Evolutionary conservation across 805 yeast genomes (phyloP), one percentile per base, ranked within the genome.

Genomic region (Metschnikowia lochheadii): DNA sequence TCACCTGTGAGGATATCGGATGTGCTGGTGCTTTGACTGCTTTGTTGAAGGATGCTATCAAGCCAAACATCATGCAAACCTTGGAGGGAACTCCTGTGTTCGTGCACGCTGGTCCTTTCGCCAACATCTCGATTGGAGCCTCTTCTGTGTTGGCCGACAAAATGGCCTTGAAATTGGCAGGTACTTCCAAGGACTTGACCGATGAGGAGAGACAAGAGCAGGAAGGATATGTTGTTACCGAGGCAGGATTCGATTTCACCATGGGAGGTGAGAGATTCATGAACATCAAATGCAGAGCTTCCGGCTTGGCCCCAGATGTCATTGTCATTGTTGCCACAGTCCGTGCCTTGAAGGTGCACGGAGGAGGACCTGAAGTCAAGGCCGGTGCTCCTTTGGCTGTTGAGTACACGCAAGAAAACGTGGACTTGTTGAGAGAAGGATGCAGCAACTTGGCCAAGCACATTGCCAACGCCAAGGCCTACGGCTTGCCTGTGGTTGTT

Each of bases 231-330:
- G 95, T 87, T 54, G 85, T 87, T 48, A 87, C 95, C 44, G 95
- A 87, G 68, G 95, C 95, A 17, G 95, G 95, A 55, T 87, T 87
- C 71, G 95, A 87, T 69, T 87, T 87, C 76, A 87, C 94, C 46
- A 87, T 87, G 95, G 95, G 95, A 65, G 95, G 95, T 67, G 95
- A 87, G 73, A 76, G 95, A 70, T 87, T 87, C 69, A 76, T 85
- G 67, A 85, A 87, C 69, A 87, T 87, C 72, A 87, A 87, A 68
- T 84, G 91, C 66, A 79, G 94, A 65, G 78, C 90, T 8, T 82
- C 89, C n/a, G 94, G 92, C 7, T 74, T 86, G 55, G 76, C 75
- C 31, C 95, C 95, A 17, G 89, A 87, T 65, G 83, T 81, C 42
- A 86, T 87, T 56, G 89, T 87, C 43, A 78, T 87, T 59, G 95